Conservation (phyloP, 805 yeast genomes). For the Yamadazyma takamatsuzukensis region DNA sequence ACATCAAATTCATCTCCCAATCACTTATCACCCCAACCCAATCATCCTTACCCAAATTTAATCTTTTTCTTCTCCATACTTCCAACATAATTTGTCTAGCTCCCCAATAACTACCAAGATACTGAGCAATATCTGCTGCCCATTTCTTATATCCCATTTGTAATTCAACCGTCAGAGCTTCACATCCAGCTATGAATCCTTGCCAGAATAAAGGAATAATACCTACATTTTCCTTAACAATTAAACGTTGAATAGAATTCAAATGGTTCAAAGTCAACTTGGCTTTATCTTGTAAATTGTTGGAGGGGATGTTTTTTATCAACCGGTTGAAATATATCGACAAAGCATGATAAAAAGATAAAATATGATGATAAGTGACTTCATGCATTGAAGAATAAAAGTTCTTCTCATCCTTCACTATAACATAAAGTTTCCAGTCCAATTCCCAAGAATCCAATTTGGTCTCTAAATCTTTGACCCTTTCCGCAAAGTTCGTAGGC, state of each 20-base stretch:
- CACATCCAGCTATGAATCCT: constrained; percentile 85
- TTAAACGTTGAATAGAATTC: constrained; percentile 56
- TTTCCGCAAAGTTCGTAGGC: constrained; percentile 9
- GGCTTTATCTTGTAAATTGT: constrained; percentile 59
- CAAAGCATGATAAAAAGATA: constrained; percentile 73
- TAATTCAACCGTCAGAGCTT: constrained; percentile 53
- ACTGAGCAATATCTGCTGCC: constrained; percentile 60
- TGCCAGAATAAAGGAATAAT: constrained; percentile 83
- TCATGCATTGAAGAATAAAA: constrained; percentile 57
- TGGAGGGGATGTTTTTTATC: constrained; percentile 52
- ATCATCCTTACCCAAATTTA: constrained; percentile 54
- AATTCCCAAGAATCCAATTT: constrained; percentile 62
- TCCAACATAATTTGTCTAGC: constrained; percentile 82
- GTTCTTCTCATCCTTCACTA: constrained; percentile 17
- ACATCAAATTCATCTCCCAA: constrained; percentile 83
- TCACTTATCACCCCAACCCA: constrained; percentile 81
- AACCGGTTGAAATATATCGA: constrained; percentile 68
- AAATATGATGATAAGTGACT: constrained; percentile 74
- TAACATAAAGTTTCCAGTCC: constrained; percentile 62
- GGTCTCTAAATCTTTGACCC: constrained; percentile 32
- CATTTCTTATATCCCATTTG: constrained; percentile 70
- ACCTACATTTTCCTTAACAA: constrained; percentile 52
- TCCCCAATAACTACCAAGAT: constrained; percentile 76
- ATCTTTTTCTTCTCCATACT: constrained; percentile 74
- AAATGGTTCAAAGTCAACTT: constrained; percentile 59